These are phyloP conservation scores for Paxillus ammoniavirescens DNA, from an alignment of 768 basidiomycete genomes.

Conservation along the genomic window DNA sequence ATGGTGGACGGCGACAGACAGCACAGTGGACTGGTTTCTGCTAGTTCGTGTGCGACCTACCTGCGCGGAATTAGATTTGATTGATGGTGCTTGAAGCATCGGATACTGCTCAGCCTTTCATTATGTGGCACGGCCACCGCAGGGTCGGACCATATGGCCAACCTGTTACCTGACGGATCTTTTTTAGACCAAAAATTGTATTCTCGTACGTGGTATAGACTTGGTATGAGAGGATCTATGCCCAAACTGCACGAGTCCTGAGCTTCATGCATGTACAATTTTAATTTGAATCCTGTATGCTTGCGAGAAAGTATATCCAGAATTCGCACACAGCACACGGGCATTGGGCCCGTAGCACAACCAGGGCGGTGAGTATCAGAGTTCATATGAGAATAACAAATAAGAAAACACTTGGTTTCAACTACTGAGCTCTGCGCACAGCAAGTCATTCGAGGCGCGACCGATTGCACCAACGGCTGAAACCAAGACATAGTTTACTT, in stretches of 20 bases:
- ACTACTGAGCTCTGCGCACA: constrained; percentile 20
- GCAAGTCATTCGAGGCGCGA: constrained; percentile 9
- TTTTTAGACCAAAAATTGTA: background rate
- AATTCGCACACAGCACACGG: constrained; percentile 26
- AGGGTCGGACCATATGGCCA: constrained; percentile 8
- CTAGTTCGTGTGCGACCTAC: background rate
- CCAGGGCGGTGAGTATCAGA: constrained; percentile 21
- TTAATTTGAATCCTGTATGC: background rate
- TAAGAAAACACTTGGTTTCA: constrained; percentile 6
- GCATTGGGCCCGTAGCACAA: constrained; percentile 18
- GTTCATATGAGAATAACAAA: constrained; percentile 13
- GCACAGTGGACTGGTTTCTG: too few species aligned
- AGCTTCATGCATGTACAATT: constrained; percentile 1
- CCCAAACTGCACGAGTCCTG: background rate
- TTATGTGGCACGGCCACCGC: constrained; percentile 18
- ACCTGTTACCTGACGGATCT: background rate
- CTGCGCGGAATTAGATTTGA: constrained; percentile 2
- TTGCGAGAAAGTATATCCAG: background rate
- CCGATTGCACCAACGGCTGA: background rate
- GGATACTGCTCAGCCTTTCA: constrained; percentile 19
- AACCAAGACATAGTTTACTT: background rate
- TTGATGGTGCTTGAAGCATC: constrained; percentile 28
- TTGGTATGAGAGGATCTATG: background rate
- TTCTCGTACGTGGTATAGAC: background rate
- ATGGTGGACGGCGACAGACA: background rate